These are phyloP conservation scores for Solanum paucissectum DNA, from an alignment of 257 asterid genomes.

Conservation along the genomic window DNA sequence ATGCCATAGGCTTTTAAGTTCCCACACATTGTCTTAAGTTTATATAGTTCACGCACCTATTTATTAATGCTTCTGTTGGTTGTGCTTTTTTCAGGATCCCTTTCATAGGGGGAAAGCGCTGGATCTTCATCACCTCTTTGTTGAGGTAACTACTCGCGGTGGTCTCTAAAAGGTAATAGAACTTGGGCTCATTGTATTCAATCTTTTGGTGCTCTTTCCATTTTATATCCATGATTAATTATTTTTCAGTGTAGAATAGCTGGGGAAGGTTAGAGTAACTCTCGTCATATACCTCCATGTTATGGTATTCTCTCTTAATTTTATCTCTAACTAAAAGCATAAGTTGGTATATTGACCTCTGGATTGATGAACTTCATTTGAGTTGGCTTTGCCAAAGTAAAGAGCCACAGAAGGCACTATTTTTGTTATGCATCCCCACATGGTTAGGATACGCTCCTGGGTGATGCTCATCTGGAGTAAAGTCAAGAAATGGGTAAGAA, in stretches of 20 bases:
- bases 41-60: neutral
- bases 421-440: neutral
- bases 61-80: neutral
- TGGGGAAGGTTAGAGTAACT: neutral
- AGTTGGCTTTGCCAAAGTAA: neutral
- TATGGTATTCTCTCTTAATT: neutral
- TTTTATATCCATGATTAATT: neutral
- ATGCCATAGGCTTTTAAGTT: neutral
- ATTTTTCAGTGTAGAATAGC: neutral
- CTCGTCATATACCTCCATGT: neutral
- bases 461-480: neutral
- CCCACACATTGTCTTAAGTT: neutral
- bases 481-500: neutral
- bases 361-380: neutral
- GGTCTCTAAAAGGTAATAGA: constrained; percentile 58
- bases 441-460: neutral
- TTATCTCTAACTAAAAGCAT: neutral
- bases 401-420: neutral
- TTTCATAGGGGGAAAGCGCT: constrained; percentile 61
- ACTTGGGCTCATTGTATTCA: neutral
- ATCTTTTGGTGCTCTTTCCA: neutral
- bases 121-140: constrained; percentile 74
- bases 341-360: too few relatives aligned
- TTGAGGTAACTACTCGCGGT: constrained; percentile 83
- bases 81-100: constrained; percentile 47